phyloP scores from a whole-genome alignment of 306 rosid genomes.

The Gastrolobium villosum region DNA sequence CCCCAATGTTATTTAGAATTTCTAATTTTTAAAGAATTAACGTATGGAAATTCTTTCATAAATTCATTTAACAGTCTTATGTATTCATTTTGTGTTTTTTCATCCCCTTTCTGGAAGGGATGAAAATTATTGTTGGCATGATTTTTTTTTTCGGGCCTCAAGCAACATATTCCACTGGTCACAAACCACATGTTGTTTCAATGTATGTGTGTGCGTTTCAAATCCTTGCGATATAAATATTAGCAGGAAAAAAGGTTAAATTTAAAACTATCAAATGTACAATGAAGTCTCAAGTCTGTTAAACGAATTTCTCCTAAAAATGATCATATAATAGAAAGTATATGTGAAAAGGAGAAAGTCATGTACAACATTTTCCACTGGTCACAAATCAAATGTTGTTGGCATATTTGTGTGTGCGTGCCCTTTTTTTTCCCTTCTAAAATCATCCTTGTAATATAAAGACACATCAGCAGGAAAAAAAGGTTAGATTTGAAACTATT shows the following conservation, averaged over 20 bases:
- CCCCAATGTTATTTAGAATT: background rate
- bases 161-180: background rate
- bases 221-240: constrained; percentile 16
- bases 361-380: background rate
- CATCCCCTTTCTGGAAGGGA: background rate
- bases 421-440: no score
- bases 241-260: background rate
- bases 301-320: constrained; percentile 47
- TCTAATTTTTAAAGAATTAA: background rate
- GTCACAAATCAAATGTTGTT: no score
- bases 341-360: constrained; percentile 57
- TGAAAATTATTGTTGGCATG: background rate
- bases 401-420: no score
- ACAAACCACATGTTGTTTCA: background rate
- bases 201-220: background rate
- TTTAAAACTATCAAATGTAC: constrained; percentile 53
- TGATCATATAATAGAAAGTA: constrained; percentile 46
- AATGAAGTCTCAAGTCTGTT: constrained; percentile 27
- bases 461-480: background rate
- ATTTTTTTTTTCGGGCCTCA: background rate
- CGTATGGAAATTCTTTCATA: background rate
- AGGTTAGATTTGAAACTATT: constrained; percentile 43
- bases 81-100: background rate
- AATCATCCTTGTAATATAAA: constrained; percentile 29
- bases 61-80: background rate